These are phyloP conservation scores for Rhodotorula diobovata DNA, from an alignment of 768 basidiomycete species.

Conservation along the genomic window DNA sequence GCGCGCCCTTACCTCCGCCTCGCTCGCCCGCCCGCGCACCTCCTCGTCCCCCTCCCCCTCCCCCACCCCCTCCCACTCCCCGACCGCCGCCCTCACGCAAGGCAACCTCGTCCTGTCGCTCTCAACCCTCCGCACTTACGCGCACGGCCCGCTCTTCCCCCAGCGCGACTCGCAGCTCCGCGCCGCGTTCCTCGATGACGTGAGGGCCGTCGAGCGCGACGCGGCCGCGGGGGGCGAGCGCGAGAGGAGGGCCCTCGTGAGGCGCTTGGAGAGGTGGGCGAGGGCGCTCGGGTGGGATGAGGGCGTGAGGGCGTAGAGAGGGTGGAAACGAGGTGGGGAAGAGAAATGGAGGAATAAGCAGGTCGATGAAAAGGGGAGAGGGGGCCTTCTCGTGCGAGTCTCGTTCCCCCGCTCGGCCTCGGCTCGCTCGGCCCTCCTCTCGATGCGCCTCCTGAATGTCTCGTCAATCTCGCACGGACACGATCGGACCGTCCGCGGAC, in stretches of 20 bases:
- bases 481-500: no score
- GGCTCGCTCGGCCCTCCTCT: no score
- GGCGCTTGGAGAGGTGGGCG: constrained; percentile 89
- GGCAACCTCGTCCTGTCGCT: constrained; percentile 71
- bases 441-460: no score
- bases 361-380: no score
- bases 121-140: constrained; percentile 63
- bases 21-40: neutral
- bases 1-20: neutral
- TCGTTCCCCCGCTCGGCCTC: no score
- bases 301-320: neutral
- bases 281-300: constrained; percentile 60
- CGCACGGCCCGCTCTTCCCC: constrained; percentile 57
- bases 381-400: no score
- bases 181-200: constrained; percentile 77
- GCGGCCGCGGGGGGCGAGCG: constrained; percentile 54
- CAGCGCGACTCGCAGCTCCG: constrained; percentile 51
- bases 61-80: neutral
- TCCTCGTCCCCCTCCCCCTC: constrained; percentile 7
- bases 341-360: no score
- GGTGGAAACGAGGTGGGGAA: no score
- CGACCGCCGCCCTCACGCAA: constrained; percentile 55
- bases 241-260: constrained; percentile 71
- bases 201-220: constrained; percentile 67
- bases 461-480: no score